phyloP scores from a whole-genome alignment of 345 rosid species.

The Arabis alpina region DNA sequence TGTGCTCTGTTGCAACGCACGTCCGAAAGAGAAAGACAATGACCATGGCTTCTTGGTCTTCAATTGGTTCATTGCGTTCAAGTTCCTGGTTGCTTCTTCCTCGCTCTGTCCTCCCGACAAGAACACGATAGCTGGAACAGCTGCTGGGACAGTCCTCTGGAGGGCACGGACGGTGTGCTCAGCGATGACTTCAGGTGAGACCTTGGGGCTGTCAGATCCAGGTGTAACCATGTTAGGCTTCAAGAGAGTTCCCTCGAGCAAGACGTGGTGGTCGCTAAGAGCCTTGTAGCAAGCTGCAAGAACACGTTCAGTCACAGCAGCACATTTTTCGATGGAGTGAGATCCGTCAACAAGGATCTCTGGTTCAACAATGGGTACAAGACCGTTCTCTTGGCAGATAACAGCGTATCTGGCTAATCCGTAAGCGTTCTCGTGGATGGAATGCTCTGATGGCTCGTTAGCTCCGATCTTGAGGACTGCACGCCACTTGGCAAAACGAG shows the following conservation, averaged over 20 bases:
- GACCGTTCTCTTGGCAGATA: constrained; percentile 96
- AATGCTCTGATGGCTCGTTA: constrained; percentile 78
- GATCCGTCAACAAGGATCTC: constrained; percentile 95
- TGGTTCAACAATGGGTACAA: constrained; percentile 95
- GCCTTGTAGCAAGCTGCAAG: constrained; percentile 99
- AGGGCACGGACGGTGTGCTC: constrained; percentile 87
- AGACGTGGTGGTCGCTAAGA: constrained; percentile 85
- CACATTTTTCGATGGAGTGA: constrained; percentile 85
- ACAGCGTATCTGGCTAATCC: constrained; percentile 68
- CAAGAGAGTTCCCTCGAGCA: constrained; percentile 93
- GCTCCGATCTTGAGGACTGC: constrained; percentile 89
- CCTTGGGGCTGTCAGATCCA: constrained; percentile 84
- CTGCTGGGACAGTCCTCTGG: constrained; percentile 84
- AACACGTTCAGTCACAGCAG: constrained; percentile 82
- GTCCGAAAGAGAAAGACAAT: constrained; percentile 91
- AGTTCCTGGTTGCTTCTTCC: constrained; percentile 89
- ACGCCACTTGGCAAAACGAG: constrained; percentile 96
- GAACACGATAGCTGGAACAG: constrained; percentile 94
- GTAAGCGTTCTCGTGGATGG: constrained; percentile 60
- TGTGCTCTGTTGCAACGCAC: constrained; percentile 95
- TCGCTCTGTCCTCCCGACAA: constrained; percentile 92
- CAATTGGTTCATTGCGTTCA: constrained; percentile 94
- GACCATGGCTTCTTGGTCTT: constrained; percentile 93
- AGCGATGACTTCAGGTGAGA: constrained; percentile 78
- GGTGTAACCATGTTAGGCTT: constrained; percentile 99